Evolutionary conservation across 352 stramenopile species (phyloP).

Genomic region (Phytophthora rubi): DNA sequence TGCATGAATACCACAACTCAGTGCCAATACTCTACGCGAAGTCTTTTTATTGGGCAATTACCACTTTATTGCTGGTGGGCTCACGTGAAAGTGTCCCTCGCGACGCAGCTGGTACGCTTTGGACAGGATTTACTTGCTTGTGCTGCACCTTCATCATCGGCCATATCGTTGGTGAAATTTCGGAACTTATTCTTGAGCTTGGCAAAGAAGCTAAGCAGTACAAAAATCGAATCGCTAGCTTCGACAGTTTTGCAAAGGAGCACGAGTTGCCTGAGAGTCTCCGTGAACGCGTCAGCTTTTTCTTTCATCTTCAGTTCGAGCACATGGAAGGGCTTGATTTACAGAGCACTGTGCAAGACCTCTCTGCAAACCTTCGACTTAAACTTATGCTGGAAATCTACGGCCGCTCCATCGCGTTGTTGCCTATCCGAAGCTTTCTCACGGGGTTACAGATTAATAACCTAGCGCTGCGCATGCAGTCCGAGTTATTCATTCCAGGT

Average conservation of each 20-base stretch:
- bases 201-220: conserved; percentile 78
- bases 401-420: conserved; percentile 44
- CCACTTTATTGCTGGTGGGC: conserved; percentile 65
- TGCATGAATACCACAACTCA: conserved; percentile 73
- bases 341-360: conserved; percentile 59
- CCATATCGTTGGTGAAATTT: conserved; percentile 80
- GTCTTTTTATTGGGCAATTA: conserved; percentile 79
- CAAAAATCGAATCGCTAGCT: conserved; percentile 71
- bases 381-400: conserved; percentile 85
- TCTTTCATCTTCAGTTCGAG: conserved; percentile 68
- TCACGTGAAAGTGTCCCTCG: conserved; percentile 67
- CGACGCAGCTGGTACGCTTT: conserved; percentile 52
- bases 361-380: conserved; percentile 71
- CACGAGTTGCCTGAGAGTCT: conserved; percentile 51
- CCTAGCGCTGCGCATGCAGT: conserved; percentile 60
- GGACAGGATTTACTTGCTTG: conserved; percentile 62
- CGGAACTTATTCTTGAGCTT: conserved; percentile 79
- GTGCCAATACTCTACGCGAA: conserved; percentile 61
- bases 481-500: conserved; percentile 74
- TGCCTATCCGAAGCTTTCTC: conserved; percentile 68
- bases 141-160: conserved; percentile 79
- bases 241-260: conserved; percentile 78
- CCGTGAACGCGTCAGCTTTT: conserved; percentile 63
- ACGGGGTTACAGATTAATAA: conserved; percentile 67
- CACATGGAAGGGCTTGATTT: conserved; percentile 62